A percentile compares a stretch with the other conserved stretches of the same genome.
Conservation (phyloP, 2,329 filamentous ascomycete species). For the Penicillium sp. region DNA sequence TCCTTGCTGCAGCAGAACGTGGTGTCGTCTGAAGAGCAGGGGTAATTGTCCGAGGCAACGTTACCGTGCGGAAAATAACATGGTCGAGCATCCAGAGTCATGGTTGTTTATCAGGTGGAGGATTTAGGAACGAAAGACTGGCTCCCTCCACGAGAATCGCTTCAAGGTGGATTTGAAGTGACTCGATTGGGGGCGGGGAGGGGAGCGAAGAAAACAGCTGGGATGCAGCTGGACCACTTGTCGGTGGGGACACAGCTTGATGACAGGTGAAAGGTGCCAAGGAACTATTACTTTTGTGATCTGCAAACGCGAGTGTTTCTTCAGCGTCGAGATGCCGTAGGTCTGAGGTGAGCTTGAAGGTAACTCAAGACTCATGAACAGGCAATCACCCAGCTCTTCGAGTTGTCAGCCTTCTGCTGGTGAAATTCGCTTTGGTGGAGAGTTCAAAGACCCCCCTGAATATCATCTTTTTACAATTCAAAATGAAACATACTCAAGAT, state of each 20-base stretch:
- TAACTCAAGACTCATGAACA: background rate
- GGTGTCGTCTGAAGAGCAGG: conserved; percentile 30
- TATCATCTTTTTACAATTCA: background rate
- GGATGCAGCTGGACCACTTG: background rate
- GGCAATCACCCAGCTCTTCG: background rate
- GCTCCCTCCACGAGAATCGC: background rate
- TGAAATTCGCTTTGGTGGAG: background rate
- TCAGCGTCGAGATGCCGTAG: background rate
- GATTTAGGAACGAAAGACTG: background rate
- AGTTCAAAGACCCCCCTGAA: background rate
- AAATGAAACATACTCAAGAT: background rate
- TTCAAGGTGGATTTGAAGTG: background rate
- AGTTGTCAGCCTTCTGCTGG: no score
- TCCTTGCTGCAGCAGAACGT: conserved; percentile 31
- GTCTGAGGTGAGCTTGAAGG: background rate
- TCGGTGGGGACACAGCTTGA: background rate
- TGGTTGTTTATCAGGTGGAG: background rate
- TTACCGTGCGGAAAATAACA: conserved; percentile 36
- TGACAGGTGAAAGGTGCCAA: background rate
- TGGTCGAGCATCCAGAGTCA: conserved; percentile 14
- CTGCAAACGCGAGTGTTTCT: background rate
- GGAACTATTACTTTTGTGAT: background rate
- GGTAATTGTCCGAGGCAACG: conserved; percentile 20
- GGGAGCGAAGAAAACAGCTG: background rate
- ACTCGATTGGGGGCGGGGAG: background rate